A percentile compares a stretch with the other conserved stretches of the same genome.
Evolutionary conservation across 2,329 filamentous ascomycete species (phyloP).

Genomic region (Triangularia verruculosa): DNA sequence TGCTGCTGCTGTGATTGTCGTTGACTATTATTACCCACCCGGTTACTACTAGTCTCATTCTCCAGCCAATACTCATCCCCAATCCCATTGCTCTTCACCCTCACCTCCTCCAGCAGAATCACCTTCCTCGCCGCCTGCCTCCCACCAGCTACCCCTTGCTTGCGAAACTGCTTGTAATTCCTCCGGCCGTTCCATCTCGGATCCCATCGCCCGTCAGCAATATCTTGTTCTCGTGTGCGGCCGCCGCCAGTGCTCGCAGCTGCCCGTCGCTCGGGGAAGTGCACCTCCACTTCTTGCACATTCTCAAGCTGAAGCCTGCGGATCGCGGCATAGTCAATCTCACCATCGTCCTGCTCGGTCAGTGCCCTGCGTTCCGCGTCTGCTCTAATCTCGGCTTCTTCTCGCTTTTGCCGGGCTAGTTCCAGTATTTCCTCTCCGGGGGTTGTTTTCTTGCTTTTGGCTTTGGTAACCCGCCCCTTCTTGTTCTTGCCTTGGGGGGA

Average conservation of each 20-base stretch:
- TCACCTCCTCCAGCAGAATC: conserved; percentile 68
- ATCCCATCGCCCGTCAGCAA: conserved; percentile 67
- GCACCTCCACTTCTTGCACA: conserved; percentile 72
- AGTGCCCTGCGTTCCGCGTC: conserved; percentile 53
- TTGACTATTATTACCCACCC: too few relatives aligned
- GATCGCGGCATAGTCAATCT: conserved; percentile 68
- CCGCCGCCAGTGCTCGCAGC: conserved; percentile 17
- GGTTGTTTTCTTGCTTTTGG: conserved; percentile 47
- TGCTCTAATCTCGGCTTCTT: conserved; percentile 64
- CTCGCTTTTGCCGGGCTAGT: conserved; percentile 56
- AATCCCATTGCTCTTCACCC: conserved; percentile 68
- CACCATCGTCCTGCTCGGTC: conserved; percentile 54
- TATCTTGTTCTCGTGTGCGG: conserved; percentile 47
- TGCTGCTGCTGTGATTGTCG: conserved; percentile 21
- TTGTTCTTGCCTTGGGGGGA: conserved; percentile 23
- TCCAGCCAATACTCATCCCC: conserved; percentile 76
- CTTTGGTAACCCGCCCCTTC: neutral
- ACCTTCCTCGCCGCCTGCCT: conserved; percentile 52
- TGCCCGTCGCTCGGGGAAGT: conserved; percentile 24
- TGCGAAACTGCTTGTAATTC: conserved; percentile 89
- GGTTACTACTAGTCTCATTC: conserved; percentile 36
- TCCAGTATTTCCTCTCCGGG: conserved; percentile 66
- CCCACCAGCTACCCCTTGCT: conserved; percentile 49
- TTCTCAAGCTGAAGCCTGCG: conserved; percentile 63
- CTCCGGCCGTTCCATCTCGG: conserved; percentile 88